phyloP scores from a whole-genome alignment of 208 protist species.

The Crithidia thermophila region DNA sequence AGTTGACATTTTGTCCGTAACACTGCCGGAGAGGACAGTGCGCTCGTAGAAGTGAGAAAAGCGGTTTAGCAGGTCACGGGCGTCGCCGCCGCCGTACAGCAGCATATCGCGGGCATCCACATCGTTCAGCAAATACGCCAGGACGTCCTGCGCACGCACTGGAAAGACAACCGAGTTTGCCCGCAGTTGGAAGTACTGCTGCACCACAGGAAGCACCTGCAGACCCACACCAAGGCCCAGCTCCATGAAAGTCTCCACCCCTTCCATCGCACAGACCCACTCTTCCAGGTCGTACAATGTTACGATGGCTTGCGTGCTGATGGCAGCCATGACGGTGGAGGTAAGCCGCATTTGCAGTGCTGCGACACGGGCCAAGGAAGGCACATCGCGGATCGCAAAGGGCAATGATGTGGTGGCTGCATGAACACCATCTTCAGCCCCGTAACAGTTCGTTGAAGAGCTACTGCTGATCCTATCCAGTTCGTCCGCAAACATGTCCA shows the following conservation, averaged over 20 bases:
- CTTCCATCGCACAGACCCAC: constrained; percentile 57
- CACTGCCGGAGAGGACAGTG: constrained; percentile 6
- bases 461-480: too few relatives aligned
- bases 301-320: constrained; percentile 71
- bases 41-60: constrained; percentile 62
- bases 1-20: not conserved
- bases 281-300: constrained; percentile 83
- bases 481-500: not conserved
- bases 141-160: constrained; percentile 51
- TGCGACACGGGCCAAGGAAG: constrained; percentile 49
- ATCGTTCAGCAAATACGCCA: constrained; percentile 64
- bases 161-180: constrained; percentile 38
- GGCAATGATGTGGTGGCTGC: constrained; percentile 30
- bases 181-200: constrained; percentile 69
- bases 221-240: constrained; percentile 66
- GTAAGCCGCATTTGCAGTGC: constrained; percentile 58
- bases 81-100: constrained; percentile 61
- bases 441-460: too few relatives aligned
- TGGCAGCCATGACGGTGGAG: constrained; percentile 46
- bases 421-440: not conserved
- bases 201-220: constrained; percentile 61
- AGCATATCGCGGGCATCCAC: constrained; percentile 32
- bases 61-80: constrained; percentile 56
- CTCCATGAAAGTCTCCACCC: constrained; percentile 53
- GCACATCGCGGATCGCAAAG: constrained; percentile 62